Percentiles rank a stretch among this genome's conserved stretches.
Evolutionary conservation across 1,139 yeast genomes (phyloP).

Genomic region (Williopsis jadinii): DNA sequence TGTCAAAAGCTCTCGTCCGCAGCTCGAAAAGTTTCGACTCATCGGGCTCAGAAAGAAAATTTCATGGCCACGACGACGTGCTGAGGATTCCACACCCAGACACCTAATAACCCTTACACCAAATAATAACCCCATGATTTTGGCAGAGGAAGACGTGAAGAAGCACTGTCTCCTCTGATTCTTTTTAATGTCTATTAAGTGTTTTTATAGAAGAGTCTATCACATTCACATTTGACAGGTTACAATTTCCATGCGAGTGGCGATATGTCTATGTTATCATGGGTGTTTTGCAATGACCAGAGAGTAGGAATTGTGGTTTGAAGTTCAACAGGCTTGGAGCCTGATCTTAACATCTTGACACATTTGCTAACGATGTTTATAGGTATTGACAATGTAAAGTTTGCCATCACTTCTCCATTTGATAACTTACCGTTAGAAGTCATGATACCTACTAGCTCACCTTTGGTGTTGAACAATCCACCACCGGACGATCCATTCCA

Average conservation of each 20-base stretch:
- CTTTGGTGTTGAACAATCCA: constrained; percentile 37
- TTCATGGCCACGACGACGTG: too few relatives aligned
- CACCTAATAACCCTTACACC: too few relatives aligned
- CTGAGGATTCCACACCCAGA: too few relatives aligned
- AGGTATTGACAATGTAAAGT: constrained; percentile 40
- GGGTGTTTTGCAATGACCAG: constrained; percentile 19
- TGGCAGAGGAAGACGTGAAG: too few relatives aligned
- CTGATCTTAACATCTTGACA: constrained; percentile 11
- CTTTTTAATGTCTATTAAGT: too few relatives aligned
- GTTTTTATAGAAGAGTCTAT: too few relatives aligned
- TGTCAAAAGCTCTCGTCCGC: too few relatives aligned
- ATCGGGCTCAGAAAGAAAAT: too few relatives aligned
- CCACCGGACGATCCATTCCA: constrained; percentile 83
- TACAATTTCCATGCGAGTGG: constrained; percentile 1
- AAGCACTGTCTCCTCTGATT: too few relatives aligned
- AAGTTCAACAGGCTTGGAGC: constrained; percentile 11
- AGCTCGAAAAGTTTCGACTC: too few relatives aligned
- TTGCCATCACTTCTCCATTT: constrained; percentile 36
- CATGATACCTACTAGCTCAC: constrained; percentile 46
- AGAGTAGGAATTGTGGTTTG: constrained; percentile 9
- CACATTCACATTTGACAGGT: too few relatives aligned
- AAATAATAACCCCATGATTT: too few relatives aligned
- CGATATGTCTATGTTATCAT: constrained; percentile 3
- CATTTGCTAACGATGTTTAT: constrained; percentile 21
- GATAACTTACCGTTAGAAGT: constrained; percentile 51